Conservation (phyloP, 148 eudicot species). For the Suaeda aralocaspica region DNA sequence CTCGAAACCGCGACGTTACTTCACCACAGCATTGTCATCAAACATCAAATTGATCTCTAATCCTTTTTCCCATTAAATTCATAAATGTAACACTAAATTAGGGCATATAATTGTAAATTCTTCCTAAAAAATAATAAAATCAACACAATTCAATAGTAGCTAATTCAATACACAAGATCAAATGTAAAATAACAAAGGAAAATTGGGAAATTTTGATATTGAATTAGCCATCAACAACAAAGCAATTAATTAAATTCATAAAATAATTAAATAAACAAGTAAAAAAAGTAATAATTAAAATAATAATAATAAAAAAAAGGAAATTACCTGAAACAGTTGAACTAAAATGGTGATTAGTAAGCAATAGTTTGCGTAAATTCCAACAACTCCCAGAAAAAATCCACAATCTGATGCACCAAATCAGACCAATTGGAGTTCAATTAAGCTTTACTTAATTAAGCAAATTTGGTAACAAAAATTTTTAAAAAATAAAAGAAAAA, state of each 20-base stretch:
- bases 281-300: neutral
- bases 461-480: neutral
- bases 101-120: too few relatives aligned
- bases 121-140: too few relatives aligned
- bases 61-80: too few relatives aligned
- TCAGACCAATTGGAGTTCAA: conserved; percentile 10
- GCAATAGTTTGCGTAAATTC: conserved; percentile 13
- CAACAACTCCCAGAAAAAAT: neutral
- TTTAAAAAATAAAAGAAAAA: neutral
- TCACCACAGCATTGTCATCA: too few relatives aligned
- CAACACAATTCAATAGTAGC: too few relatives aligned
- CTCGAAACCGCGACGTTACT: too few relatives aligned
- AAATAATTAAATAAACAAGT: conserved; percentile 2
- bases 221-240: neutral
- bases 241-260: too few relatives aligned
- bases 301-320: neutral
- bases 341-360: conserved; percentile 16
- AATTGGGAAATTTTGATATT: too few relatives aligned
- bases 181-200: too few relatives aligned
- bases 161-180: too few relatives aligned
- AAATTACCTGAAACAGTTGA: conserved; percentile 27
- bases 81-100: too few relatives aligned
- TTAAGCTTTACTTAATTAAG: neutral
- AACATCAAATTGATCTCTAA: too few relatives aligned
- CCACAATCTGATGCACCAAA: conserved; percentile 6